Conservation (phyloP, 2,329 filamentous ascomycete species). For the Gyromitra esculenta region DNA sequence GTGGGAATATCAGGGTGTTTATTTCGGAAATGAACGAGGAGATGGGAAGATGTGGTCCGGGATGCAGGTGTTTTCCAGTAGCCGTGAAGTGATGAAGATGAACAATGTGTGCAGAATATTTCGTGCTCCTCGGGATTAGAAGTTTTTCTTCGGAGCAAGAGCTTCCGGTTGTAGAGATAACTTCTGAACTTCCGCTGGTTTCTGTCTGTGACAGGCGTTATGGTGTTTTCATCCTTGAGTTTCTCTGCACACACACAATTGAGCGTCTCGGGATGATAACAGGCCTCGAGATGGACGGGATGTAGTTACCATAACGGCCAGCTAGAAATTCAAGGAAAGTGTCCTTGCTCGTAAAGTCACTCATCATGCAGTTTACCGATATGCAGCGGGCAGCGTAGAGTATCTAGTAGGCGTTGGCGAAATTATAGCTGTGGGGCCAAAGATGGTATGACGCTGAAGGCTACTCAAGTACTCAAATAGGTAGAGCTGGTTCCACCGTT, state of each 20-base stretch:
- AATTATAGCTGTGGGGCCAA: neutral
- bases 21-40: slow-evolving; percentile 20
- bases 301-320: slow-evolving; percentile 31
- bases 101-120: slow-evolving; percentile 31
- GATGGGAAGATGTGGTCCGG: slow-evolving; percentile 23
- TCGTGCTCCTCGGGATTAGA: slow-evolving; percentile 20
- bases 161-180: slow-evolving; percentile 30
- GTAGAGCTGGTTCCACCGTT: neutral
- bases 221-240: slow-evolving; percentile 23
- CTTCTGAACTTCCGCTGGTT: slow-evolving; percentile 25
- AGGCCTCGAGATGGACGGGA: slow-evolving; percentile 11
- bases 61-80: slow-evolving; percentile 26
- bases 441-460: slow-evolving; percentile 6
- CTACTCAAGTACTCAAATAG: slow-evolving; percentile 16
- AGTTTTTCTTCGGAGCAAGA: slow-evolving; percentile 27
- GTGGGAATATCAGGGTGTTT: slow-evolving; percentile 18
- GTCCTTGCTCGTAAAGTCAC: slow-evolving; percentile 14
- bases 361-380: slow-evolving; percentile 10
- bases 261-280: slow-evolving; percentile 4
- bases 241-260: slow-evolving; percentile 18
- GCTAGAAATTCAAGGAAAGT: slow-evolving; percentile 25
- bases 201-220: slow-evolving; percentile 27
- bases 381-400: neutral
- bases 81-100: slow-evolving; percentile 19
- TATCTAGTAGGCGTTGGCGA: neutral